A percentile compares a stretch with the other conserved stretches of the same genome.
phyloP scores from a whole-genome alignment of 1,284 basidiomycete genomes.

The Athelia sp. region DNA sequence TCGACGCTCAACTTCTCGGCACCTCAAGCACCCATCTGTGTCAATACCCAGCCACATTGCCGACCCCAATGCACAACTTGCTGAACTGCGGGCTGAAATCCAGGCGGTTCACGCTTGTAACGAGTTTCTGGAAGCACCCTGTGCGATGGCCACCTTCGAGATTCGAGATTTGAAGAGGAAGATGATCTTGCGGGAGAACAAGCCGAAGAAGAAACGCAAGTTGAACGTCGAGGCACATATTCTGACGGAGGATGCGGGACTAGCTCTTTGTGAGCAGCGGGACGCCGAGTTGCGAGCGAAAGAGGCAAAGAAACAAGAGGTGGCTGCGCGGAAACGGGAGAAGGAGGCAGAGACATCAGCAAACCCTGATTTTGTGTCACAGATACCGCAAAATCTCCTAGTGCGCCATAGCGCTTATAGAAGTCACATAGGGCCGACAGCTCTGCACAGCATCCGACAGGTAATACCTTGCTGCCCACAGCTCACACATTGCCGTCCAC shows the following conservation, averaged over 20 bases:
- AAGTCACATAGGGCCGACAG: no score
- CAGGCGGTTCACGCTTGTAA: background rate
- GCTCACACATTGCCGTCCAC: no score
- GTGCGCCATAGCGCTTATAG: no score
- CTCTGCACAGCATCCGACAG: no score
- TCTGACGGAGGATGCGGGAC: background rate
- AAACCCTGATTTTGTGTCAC: no score
- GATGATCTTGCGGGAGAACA: background rate
- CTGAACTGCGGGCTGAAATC: background rate
- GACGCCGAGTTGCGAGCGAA: background rate
- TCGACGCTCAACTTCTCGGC: no score
- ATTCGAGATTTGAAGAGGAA: constrained; percentile 1
- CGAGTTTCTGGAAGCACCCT: background rate
- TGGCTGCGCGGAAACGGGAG: background rate
- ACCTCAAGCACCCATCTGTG: no score
- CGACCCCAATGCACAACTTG: background rate
- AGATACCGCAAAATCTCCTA: no score
- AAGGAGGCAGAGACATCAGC: background rate
- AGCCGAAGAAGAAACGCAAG: background rate
- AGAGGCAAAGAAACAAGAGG: background rate
- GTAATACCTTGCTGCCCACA: no score
- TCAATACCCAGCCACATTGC: no score
- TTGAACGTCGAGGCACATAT: background rate
- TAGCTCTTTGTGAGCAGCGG: background rate
- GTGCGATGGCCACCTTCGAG: background rate